Evolutionary conservation across 805 yeast species (phyloP).

Genomic region (Lipomyces mesembrius): DNA sequence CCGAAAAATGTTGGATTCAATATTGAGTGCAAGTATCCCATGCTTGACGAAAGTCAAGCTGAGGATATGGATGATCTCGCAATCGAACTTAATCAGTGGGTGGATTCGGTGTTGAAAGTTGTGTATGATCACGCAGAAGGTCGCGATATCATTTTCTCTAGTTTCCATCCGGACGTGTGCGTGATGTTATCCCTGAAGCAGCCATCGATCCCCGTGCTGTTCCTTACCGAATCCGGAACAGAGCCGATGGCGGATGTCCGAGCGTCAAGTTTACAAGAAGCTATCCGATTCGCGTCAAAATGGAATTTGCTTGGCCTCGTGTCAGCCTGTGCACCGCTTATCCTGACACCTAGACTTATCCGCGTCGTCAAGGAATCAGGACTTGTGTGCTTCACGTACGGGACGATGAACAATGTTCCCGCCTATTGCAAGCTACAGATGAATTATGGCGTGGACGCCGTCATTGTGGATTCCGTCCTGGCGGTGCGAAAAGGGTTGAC

Average conservation of each 20-base stretch:
- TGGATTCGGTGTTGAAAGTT: slow-evolving; percentile 78
- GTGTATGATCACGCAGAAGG: slow-evolving; percentile 80
- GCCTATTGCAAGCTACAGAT: slow-evolving; percentile 81
- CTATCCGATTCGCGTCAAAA: slow-evolving; percentile 83
- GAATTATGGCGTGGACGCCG: slow-evolving; percentile 96
- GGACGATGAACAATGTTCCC: slow-evolving; percentile 81
- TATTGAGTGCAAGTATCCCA: slow-evolving; percentile 89
- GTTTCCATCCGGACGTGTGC: slow-evolving; percentile 95
- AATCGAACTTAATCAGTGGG: slow-evolving; percentile 82
- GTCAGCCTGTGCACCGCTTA: slow-evolving; percentile 81
- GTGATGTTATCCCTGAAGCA: slow-evolving; percentile 74
- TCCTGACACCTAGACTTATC: slow-evolving; percentile 87
- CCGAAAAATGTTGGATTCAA: slow-evolving; percentile 90
- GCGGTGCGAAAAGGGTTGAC: slow-evolving; percentile 36
- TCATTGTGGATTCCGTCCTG: slow-evolving; percentile 92
- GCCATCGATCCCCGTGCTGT: slow-evolving; percentile 88
- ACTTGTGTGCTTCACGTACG: slow-evolving; percentile 91
- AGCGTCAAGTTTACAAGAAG: slow-evolving; percentile 86
- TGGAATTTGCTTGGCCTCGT: slow-evolving; percentile 94
- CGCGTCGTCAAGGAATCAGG: slow-evolving; percentile 89
- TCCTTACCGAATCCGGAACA: slow-evolving; percentile 88
- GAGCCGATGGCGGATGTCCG: slow-evolving; percentile 84
- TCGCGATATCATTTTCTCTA: slow-evolving; percentile 85
- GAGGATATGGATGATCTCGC: slow-evolving; percentile 88
- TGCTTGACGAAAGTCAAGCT: slow-evolving; percentile 87